Percentiles rank a stretch among this genome's conserved stretches.
Conservation (phyloP, 495 filamentous ascomycete species). For the Talaromyces wortmannii region DNA sequence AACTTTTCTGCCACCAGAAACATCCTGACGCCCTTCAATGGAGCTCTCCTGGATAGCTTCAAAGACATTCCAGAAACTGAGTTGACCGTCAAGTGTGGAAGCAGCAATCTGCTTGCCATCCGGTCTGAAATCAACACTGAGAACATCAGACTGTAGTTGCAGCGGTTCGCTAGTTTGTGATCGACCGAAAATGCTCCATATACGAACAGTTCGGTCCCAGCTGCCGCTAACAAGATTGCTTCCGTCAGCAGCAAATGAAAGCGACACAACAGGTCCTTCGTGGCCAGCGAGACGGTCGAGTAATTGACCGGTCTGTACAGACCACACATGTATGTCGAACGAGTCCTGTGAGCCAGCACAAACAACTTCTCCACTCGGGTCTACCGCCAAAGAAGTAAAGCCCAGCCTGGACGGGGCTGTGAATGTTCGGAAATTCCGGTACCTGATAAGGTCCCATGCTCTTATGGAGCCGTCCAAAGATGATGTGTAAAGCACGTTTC, state of each 20-base stretch:
- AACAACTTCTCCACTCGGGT: conserved; percentile 90
- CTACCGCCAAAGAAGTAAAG: conserved; percentile 91
- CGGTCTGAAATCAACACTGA: conserved; percentile 80
- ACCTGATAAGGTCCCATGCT: conserved; percentile 94
- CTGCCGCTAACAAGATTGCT: conserved; percentile 78
- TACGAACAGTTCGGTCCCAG: conserved; percentile 90
- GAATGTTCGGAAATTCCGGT: conserved; percentile 95
- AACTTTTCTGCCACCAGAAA: conserved; percentile 84
- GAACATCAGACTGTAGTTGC: conserved; percentile 81
- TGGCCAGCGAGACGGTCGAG: conserved; percentile 88
- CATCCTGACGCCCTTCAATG: conserved; percentile 82
- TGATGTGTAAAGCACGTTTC: conserved; percentile 90
- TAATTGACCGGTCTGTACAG: conserved; percentile 93
- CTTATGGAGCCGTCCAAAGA: conserved; percentile 89
- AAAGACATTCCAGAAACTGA: conserved; percentile 90
- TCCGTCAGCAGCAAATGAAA: conserved; percentile 84
- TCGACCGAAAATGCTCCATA: conserved; percentile 91
- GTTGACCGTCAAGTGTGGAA: conserved; percentile 84
- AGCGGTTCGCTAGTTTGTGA: conserved; percentile 93
- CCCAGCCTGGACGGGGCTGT: conserved; percentile 86
- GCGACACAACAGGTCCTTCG: conserved; percentile 81
- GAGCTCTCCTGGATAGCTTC: conserved; percentile 77
- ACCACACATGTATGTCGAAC: conserved; percentile 97
- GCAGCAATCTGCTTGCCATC: conserved; percentile 89
- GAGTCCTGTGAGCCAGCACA: conserved; percentile 93